These are phyloP conservation scores for Periconia macrospinosa DNA, from an alignment of 2,329 filamentous ascomycete genomes.

Conservation along the genomic window DNA sequence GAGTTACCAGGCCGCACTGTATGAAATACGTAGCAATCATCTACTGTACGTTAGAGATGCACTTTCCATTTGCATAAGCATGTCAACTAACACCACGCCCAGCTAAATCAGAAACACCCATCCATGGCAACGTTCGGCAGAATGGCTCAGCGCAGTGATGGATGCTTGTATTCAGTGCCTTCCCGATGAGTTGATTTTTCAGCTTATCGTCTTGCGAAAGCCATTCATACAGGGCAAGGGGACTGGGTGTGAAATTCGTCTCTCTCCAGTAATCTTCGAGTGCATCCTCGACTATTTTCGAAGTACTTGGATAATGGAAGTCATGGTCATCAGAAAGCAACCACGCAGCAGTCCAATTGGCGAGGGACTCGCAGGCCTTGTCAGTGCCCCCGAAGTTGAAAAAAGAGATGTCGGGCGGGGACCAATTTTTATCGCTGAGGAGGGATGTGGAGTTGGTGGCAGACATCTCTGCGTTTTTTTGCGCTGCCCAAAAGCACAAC, in stretches of 20 bases:
- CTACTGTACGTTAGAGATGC: neutral
- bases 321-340: no score
- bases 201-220: neutral
- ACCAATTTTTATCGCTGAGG: no score
- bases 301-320: no score
- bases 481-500: no score
- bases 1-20: slow-evolving; percentile 1
- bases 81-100: slow-evolving; percentile 7
- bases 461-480: no score
- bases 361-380: no score
- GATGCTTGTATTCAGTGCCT: neutral
- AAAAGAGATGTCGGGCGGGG: no score
- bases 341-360: no score
- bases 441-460: no score
- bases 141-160: neutral
- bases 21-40: slow-evolving; percentile 11
- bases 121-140: slow-evolving; percentile 1
- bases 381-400: no score
- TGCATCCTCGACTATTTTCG: neutral
- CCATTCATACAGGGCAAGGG: neutral
- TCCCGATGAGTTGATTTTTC: neutral
- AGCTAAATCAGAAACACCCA: slow-evolving; percentile 6
- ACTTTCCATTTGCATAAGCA: neutral
- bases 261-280: neutral
- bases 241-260: neutral